Base-by-base conservation (phyloP, 106 monocot genomes). In the Narthecium ossifragum region DNA sequence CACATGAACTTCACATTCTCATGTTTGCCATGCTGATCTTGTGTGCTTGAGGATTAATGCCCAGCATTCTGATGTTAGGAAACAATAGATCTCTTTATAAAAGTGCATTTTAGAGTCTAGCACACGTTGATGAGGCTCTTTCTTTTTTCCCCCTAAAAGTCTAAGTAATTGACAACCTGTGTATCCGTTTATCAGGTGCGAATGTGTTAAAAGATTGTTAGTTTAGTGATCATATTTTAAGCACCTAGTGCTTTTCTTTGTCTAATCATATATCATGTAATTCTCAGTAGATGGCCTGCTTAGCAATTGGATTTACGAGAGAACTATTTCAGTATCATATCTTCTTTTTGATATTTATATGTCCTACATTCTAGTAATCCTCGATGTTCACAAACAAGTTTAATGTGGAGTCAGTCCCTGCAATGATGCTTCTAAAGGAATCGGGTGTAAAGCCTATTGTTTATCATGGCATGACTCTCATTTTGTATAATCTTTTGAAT, bases 361-460 rank as follows among this genome's bases (percentile, higher is more conserved):
- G 49, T 22, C n/a, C n/a, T n/a, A n/a, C 9, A 24, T 22, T 22
- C 23, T 22, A 49, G 8, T 49, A 23, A 49, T 1, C 3, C 9
- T 22, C 23, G 31, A 20, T 31, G 49, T 59, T 53, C 34, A 62
- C 1, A 34, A 29, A 39, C 81, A 98, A 91, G 74, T 79, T 98
- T 65, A 59, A 69, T 18, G 86, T 98, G 68, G 98, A 98, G 52
- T 87, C 91, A 46, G 83, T 91, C 31, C 98, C 98, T 45, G 75
- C 98, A 51, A 31, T 91, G 71, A 77, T 91, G 29, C 55, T 90
- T 74, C 51, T 91, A 40, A 98, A 85, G 71, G 86, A 87, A 46
- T 72, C 78, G 1, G 83, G 83, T 47, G 52, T 79, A 13, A 63
- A 79, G 41, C 91, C 91, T 55, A 13, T 77, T 73, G 75, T 98